Conservation (phyloP, 1,284 basidiomycete genomes). For the Fistulina hepatica region DNA sequence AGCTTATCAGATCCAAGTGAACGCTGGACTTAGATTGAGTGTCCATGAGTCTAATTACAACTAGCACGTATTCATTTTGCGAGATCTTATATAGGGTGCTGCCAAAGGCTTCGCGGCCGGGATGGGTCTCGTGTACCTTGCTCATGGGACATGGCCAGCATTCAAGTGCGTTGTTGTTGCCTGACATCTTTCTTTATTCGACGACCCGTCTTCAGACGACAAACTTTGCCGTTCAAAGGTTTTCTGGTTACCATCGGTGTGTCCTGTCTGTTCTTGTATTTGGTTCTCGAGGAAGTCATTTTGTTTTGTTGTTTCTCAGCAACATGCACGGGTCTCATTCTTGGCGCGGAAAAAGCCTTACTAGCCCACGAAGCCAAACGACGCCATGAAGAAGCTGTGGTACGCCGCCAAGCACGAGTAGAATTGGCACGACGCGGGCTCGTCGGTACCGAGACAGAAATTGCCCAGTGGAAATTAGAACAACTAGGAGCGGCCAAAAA, state of each 20-base stretch:
- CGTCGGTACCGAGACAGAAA: conserved; percentile 75
- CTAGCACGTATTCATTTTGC: conserved; percentile 4
- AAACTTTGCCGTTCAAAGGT: conserved; percentile 72
- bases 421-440: conserved; percentile 66
- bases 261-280: conserved; percentile 12
- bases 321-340: conserved; percentile 57
- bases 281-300: conserved; percentile 2
- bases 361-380: conserved; percentile 57
- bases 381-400: conserved; percentile 53
- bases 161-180: conserved; percentile 43
- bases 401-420: conserved; percentile 64
- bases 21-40: conserved; percentile 10
- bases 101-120: conserved; percentile 39
- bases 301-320: conserved; percentile 6
- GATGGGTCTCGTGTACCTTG: conserved; percentile 48
- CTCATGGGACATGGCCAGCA: conserved; percentile 67
- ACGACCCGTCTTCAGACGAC: conserved; percentile 37
- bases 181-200: neutral
- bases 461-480: conserved; percentile 64
- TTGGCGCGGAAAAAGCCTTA: conserved; percentile 68
- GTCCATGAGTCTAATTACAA: neutral
- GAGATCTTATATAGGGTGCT: conserved; percentile 38
- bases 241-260: conserved; percentile 57
- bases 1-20: conserved; percentile 1
- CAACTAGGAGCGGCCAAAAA: conserved; percentile 14